Base-by-base conservation (phyloP, 2,329 filamentous ascomycete species). In the Lithohypha guttulata region DNA sequence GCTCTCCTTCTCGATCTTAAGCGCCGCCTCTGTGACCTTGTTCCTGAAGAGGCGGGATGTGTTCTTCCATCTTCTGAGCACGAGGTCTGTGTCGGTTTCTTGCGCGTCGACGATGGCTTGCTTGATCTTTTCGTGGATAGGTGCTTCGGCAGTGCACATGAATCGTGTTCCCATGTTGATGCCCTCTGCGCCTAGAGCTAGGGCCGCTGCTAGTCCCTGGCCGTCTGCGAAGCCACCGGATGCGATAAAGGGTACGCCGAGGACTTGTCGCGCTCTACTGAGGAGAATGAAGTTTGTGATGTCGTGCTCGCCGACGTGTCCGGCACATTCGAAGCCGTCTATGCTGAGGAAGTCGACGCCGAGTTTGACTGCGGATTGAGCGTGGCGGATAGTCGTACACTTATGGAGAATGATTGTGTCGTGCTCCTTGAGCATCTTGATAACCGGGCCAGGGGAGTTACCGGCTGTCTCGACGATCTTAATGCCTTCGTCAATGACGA, bases 91-190 rank as follows among this genome's bases (percentile, higher is more conserved):
- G 60, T 96, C 85, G 15, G 82, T 86, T 70, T 98, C 91, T 47
- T 85, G 72, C 1, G 87, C 83, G 40, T 77, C 72, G 35, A 95
- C 86, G 55, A 98, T 98, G 51, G 82, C 72, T 60, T 93, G 72
- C 72, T 98, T 98, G 68, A 98, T 85, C 51, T 93, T 93, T 34
- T 76, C 59, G 64, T 98, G 91, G 48, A 98, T 83, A 1, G 91
- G 91, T 11, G 87, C 79, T 63, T 96, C 91, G 30, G 89, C 70
- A 0, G 91, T 96, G 66, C 82, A 89, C 84, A 98, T 93, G 68
- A 96, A 98, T 28, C 91, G 72, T 7, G 91, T 98, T 42, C 91
- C 91, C 91, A 98, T 98, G 65, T 98, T 98, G 65, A 96, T 79
- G 47, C 91, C 91, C 59, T 84, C 84, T 0, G 91, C 91, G 23